Evolutionary conservation across 176 grass and related monocot species (phyloP).

Genomic region (Cenchrus purpureus): DNA sequence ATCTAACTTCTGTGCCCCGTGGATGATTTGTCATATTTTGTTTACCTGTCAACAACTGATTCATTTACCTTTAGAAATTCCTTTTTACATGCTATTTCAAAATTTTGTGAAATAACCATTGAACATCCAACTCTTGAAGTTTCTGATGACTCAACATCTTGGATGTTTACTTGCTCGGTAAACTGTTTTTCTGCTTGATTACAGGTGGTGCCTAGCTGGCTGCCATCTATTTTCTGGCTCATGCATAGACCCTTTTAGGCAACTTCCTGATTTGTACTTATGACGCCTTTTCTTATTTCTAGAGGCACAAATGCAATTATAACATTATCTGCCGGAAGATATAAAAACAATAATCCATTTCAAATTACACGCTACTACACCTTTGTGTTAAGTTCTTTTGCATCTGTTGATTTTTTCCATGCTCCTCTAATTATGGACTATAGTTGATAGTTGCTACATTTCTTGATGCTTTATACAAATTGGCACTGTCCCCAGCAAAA

Average conservation of each 20-base stretch:
- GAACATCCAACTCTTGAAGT: constrained; percentile 20
- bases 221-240: not conserved
- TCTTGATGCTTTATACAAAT: not conserved
- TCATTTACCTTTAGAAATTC: not conserved
- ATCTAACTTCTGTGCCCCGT: not conserved
- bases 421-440: not conserved
- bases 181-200: not conserved
- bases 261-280: not conserved
- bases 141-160: not conserved
- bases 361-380: not conserved
- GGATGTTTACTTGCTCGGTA: not conserved
- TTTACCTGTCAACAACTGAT: not conserved
- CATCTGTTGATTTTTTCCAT: not conserved
- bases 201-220: not conserved
- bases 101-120: not conserved
- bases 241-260: not conserved
- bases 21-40: constrained; percentile 25
- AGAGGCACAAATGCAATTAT: not conserved
- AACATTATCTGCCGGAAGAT: not conserved
- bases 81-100: not conserved
- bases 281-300: not conserved
- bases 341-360: not conserved
- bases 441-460: not conserved
- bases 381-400: constrained; percentile 2
- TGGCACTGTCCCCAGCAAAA: not conserved